phyloP scores from a whole-genome alignment of 2,329 filamentous ascomycete species.

The Diplodia mutila region DNA sequence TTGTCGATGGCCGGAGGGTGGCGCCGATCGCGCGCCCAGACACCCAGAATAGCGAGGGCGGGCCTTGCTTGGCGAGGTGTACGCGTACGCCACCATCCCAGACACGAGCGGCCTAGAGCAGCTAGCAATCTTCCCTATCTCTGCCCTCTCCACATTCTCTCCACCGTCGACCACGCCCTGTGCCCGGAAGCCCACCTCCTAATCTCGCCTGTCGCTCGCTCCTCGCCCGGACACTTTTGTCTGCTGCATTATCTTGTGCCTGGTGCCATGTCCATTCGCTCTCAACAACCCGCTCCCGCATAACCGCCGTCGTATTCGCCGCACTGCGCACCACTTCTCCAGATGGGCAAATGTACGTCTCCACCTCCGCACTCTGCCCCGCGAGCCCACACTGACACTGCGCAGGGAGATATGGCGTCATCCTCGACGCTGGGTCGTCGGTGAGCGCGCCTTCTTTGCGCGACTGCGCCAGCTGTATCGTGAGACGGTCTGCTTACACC shows the following conservation, averaged over 20 bases:
- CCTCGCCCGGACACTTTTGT: neutral
- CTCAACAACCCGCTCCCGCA: neutral
- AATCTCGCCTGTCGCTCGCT: constrained; percentile 25
- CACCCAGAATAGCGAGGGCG: constrained; percentile 18
- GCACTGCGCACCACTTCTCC: constrained; percentile 16
- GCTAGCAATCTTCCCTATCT: constrained; percentile 21
- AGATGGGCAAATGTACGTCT: constrained; percentile 49
- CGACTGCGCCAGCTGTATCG: neutral
- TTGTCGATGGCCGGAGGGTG: constrained; percentile 1
- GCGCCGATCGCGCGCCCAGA: constrained; percentile 17
- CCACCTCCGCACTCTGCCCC: constrained; percentile 26
- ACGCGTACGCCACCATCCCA: constrained; percentile 22
- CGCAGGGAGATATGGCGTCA: constrained; percentile 78
- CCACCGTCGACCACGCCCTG: constrained; percentile 7
- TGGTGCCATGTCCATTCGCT: constrained; percentile 27
- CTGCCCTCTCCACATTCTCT: constrained; percentile 24
- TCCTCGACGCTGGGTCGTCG: constrained; percentile 96
- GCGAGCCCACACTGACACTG: constrained; percentile 15
- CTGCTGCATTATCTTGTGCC: constrained; percentile 7
- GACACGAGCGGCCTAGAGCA: constrained; percentile 10
- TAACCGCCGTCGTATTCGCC: constrained; percentile 15
- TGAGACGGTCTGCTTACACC: neutral
- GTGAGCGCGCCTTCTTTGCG: constrained; percentile 45
- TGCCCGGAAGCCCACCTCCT: neutral
- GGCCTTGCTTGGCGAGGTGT: constrained; percentile 18